Evolutionary conservation across 1,139 yeast species (phyloP), one percentile per base, ranked within the genome.

Genomic region (Martiniozyma asiatica): DNA sequence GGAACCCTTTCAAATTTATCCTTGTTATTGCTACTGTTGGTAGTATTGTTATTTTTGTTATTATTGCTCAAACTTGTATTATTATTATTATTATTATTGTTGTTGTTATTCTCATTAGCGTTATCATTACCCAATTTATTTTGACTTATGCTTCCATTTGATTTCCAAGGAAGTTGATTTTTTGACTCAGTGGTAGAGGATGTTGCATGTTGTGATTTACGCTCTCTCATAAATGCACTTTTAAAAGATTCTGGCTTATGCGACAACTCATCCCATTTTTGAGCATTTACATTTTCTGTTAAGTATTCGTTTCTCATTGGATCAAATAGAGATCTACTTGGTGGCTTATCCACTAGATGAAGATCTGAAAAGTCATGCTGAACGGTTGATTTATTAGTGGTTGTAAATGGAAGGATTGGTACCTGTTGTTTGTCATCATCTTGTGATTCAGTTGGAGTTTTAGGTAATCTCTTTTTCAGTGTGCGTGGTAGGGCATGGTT

Each of bases 311-410:
- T 18, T 9, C 15, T n/a, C 14, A 23, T 12, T 37, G 71, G 59
- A 36, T 75, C 84, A 40, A 66, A 67, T 15, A 75, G 58, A 1
- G 82, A 73, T 35, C 68, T 56, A 4, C 63, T 51, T 0, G 84
- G 85, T n/a, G 82, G 82, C 27, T 59, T 47, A 38, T 71, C 73
- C 21, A 42, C 43, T 17, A 44, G 42, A 26, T 40, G 44, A 49
- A 53, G 24, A 21, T 34, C 27, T 50, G 58, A 14, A 44, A 48
- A 29, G 31, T 37, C 38, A 12, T 42, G 39, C 14, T 37, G 35
- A 20, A 32, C 29, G 8, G 34, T 31, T 22, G 38, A 35, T 8
- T 28, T 8, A 22, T 39, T 39, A 7, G 36, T 38, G 4, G 39
- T 35, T 20, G 38, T 34, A 21, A 46, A 45, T 4, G 53, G 50